phyloP scores from a whole-genome alignment of 139 green algal species.

The Astrephomene gubernaculifera region DNA sequence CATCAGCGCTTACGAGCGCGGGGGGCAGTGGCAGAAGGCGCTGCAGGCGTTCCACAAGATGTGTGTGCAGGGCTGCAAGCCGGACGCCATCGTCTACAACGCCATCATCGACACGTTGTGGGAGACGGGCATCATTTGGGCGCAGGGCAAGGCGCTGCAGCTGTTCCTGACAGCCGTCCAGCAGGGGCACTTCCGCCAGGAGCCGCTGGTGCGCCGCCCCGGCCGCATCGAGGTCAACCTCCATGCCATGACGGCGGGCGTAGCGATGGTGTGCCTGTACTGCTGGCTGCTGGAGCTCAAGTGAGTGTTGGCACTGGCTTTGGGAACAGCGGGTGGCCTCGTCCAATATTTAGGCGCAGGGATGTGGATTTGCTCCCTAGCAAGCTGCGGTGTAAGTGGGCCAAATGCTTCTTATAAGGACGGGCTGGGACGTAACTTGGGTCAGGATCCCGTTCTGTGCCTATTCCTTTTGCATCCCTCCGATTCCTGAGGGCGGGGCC shows the following conservation, averaged over 20 bases:
- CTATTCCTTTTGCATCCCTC: no score
- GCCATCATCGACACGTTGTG: constrained; percentile 87
- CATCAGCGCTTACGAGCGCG: constrained; percentile 82
- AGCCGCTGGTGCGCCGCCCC: constrained; percentile 48
- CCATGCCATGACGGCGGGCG: constrained; percentile 86
- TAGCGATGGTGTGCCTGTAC: constrained; percentile 87
- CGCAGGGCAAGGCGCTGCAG: constrained; percentile 68
- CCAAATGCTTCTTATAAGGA: no score
- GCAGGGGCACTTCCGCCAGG: constrained; percentile 59
- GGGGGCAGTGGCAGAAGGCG: constrained; percentile 75
- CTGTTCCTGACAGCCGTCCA: constrained; percentile 67
- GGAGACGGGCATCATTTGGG: constrained; percentile 86
- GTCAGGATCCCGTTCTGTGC: no score
- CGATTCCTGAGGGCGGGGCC: no score
- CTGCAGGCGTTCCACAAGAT: constrained; percentile 73
- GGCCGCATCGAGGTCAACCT: constrained; percentile 78
- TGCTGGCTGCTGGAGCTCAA: constrained; percentile 78
- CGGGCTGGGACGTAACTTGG: no score
- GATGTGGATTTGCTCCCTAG: no score
- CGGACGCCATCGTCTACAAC: constrained; percentile 90
- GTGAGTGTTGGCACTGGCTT: constrained; percentile 36
- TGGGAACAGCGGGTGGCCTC: no score
- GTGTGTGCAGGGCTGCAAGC: constrained; percentile 66
- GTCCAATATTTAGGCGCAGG: no score
- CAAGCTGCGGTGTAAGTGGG: no score